phyloP scores from a whole-genome alignment of 768 basidiomycete species.

The Termitomyces sp. region DNA sequence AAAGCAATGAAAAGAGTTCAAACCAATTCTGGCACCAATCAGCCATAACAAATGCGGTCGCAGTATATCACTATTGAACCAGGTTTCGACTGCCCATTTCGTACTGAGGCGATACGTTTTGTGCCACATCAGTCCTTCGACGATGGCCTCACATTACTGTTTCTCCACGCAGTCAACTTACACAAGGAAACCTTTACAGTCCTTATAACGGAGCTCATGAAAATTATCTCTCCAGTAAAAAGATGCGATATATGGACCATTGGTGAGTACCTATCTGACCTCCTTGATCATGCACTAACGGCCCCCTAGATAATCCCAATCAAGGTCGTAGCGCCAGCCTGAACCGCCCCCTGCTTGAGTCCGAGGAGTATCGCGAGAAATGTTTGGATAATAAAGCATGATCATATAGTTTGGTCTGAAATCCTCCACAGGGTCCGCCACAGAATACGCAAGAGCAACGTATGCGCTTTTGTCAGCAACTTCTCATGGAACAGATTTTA shows the following conservation, averaged over 20 bases:
- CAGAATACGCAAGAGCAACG: constrained; percentile 3
- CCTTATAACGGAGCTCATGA: not conserved
- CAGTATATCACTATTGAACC: not conserved
- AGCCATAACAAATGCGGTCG: not conserved
- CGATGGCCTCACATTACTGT: constrained; percentile 5
- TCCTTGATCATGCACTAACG: not conserved
- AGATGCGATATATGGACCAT: constrained; percentile 3
- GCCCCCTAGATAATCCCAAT: constrained; percentile 2
- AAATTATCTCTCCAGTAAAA: not conserved
- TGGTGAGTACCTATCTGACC: not conserved
- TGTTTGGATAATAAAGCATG: not conserved
- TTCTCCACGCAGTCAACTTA: constrained; percentile 4
- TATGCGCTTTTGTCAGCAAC: constrained; percentile 3
- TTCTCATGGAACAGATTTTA: constrained; percentile 3
- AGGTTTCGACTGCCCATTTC: constrained; percentile 1
- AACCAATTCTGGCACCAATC: too few species aligned
- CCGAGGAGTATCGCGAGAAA: not conserved
- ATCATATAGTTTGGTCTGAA: not conserved
- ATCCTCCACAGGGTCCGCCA: not conserved
- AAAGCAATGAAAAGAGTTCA: too few species aligned
- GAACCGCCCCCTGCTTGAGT: not conserved
- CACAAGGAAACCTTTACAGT: constrained; percentile 6
- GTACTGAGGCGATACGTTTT: not conserved
- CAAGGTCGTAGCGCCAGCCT: constrained; percentile 3
- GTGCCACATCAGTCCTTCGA: not conserved